Evolutionary conservation across 1,284 basidiomycete species (phyloP), one percentile per base, ranked within the genome.

Genomic region (Ganoderma sinense): DNA sequence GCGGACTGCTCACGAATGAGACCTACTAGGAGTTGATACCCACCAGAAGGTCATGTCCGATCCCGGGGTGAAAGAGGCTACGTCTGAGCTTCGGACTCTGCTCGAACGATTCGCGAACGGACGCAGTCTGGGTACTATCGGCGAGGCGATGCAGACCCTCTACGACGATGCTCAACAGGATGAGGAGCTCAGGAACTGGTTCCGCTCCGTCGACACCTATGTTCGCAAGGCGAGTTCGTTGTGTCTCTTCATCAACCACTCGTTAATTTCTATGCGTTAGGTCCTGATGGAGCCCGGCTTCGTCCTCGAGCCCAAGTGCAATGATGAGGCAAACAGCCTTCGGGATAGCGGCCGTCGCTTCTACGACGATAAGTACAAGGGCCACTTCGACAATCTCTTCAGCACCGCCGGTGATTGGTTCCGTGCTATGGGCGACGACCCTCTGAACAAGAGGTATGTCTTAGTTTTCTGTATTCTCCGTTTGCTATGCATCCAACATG

Each of bases 81-180:
- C 87, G 26, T 74, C 79, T 41, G 91, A 96, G 77, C 87, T 97
- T 53, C 89, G 94, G 64, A 91, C 89, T 1, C 85, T 99, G 16
- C 88, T 98, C 65, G 97, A 98, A 83, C 91, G 97, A 51, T 97
- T 98, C 80, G 97, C 97, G 48, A 94, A 97, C 78, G 89, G 88
- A 74, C 76, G 88, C 77, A 86, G 84, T 65, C 83, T 96, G 80
- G 84, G 92, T 70, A 82, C 87, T 61, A 89, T 97, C 70, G 84
- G 94, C 63, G 87, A 94, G 74, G 89, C 96, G 14, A 84, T 94
- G 69, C 86, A 93, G 78, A 87, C 87, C 18, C 85, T 99, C 56
- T 93, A 92, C 76, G 85, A 91, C 61, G 95, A 97, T 78, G 88
- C 93, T 0, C 85, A 86, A 71, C 86, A 92, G 68, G 97, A 99